phyloP scores from a whole-genome alignment of 208 protist species.

The Acanthamoeba divionensis region DNA sequence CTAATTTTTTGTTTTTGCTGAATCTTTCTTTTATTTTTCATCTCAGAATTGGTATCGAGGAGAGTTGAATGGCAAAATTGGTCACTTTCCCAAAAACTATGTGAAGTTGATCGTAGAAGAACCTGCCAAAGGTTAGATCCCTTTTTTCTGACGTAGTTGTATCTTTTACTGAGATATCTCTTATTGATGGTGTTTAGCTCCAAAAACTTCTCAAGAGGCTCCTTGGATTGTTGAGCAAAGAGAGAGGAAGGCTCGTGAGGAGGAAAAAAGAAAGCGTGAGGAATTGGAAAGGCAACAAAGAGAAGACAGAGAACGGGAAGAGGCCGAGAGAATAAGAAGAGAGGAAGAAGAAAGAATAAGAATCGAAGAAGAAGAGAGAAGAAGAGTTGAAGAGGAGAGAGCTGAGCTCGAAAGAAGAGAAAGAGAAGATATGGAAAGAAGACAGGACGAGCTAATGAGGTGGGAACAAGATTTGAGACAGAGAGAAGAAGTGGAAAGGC shows the following conservation, averaged over 20 bases:
- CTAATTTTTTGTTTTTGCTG: too few relatives aligned
- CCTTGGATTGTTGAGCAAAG: too few relatives aligned
- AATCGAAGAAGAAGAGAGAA: background rate
- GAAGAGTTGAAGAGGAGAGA: background rate
- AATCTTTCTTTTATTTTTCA: background rate
- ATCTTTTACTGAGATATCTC: background rate
- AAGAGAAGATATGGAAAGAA: background rate
- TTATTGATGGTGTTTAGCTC: background rate
- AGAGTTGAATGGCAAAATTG: background rate
- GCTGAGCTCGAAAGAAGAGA: background rate
- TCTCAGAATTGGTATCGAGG: conserved; percentile 1
- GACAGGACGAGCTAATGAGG: background rate
- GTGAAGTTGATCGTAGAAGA: background rate
- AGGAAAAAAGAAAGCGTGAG: background rate
- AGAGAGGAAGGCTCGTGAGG: too few relatives aligned
- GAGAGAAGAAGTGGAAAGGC: background rate
- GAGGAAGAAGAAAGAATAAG: background rate
- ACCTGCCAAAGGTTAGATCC: too few relatives aligned
- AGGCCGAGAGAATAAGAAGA: background rate
- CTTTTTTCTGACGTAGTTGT: too few relatives aligned
- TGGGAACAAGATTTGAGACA: background rate
- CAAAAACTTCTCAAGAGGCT: background rate
- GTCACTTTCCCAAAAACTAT: background rate
- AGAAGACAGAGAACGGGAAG: background rate
- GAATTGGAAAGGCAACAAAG: background rate